Evolutionary conservation across 805 yeast species (phyloP).

Genomic region (Candida taoyuanica): DNA sequence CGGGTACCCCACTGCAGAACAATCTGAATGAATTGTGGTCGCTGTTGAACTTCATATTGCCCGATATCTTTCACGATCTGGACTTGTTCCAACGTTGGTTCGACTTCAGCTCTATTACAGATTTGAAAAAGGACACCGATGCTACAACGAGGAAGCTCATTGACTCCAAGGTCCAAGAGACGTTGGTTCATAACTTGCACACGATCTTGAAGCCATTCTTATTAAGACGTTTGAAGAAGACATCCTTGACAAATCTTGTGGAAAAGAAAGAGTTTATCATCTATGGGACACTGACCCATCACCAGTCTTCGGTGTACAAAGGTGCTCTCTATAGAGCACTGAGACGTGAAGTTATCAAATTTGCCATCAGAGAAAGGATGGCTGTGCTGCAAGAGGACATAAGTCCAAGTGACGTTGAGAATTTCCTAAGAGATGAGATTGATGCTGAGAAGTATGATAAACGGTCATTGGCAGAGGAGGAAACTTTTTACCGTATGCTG

Average conservation of each 20-base stretch:
- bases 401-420: constrained; percentile 32
- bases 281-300: constrained; percentile 59
- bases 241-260: constrained; percentile 68
- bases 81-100: constrained; percentile 93
- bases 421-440: constrained; percentile 38
- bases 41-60: constrained; percentile 80
- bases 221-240: constrained; percentile 72
- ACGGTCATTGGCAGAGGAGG: constrained; percentile 12
- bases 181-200: constrained; percentile 72
- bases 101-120: constrained; percentile 63
- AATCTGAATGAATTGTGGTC: constrained; percentile 92
- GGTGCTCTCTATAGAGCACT: constrained; percentile 43
- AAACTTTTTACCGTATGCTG: constrained; percentile 12
- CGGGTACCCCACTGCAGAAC: constrained; percentile 97
- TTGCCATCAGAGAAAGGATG: constrained; percentile 48
- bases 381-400: constrained; percentile 32
- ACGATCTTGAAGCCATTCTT: constrained; percentile 86
- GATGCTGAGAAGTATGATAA: constrained; percentile 27
- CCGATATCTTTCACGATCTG: constrained; percentile 88
- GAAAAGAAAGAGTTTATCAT: constrained; percentile 86
- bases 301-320: constrained; percentile 62
- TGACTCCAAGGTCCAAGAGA: constrained; percentile 51
- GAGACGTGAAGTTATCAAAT: constrained; percentile 40
- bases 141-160: constrained; percentile 47
- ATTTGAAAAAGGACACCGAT: constrained; percentile 30